Percentiles rank a stretch among this genome's conserved stretches.
Evolutionary conservation across 2,329 filamentous ascomycete genomes (phyloP).

Genomic region (Trichophyton rubrum): DNA sequence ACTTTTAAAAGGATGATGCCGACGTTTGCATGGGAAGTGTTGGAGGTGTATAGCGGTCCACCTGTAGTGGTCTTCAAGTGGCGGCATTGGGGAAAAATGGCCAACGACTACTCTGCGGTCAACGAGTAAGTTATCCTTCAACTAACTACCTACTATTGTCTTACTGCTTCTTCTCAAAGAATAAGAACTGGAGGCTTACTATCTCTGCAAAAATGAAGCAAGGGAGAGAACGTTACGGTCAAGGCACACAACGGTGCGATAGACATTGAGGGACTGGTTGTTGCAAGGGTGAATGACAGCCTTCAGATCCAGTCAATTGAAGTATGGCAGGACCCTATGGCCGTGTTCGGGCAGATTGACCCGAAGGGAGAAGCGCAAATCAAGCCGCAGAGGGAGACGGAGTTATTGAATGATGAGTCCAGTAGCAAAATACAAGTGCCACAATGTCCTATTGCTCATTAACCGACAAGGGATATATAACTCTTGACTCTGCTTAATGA

Average conservation of each 20-base stretch:
- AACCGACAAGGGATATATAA: too few species aligned
- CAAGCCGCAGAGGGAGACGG: not conserved
- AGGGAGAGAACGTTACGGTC: slow-evolving; percentile 49
- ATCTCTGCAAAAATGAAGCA: slow-evolving; percentile 27
- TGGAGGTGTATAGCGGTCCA: slow-evolving; percentile 55
- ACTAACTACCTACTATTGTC: not conserved
- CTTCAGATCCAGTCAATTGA: slow-evolving; percentile 47
- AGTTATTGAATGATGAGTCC: not conserved
- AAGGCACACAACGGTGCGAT: slow-evolving; percentile 50
- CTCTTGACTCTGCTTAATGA: too few species aligned
- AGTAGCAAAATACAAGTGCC: not conserved
- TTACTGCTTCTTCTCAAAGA: not conserved
- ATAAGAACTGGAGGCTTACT: too few species aligned
- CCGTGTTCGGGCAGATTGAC: slow-evolving; percentile 55
- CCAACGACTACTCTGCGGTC: slow-evolving; percentile 52
- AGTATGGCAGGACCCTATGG: slow-evolving; percentile 53
- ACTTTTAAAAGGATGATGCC: slow-evolving; percentile 64
- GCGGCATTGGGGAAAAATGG: slow-evolving; percentile 57
- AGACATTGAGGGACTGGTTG: slow-evolving; percentile 51
- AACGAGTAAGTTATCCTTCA: slow-evolving; percentile 41
- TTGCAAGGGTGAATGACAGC: slow-evolving; percentile 50
- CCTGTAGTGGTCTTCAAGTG: slow-evolving; percentile 52
- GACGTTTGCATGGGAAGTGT: slow-evolving; percentile 57
- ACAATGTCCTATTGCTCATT: not conserved
- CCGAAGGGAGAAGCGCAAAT: slow-evolving; percentile 26